Conservation (phyloP, 495 filamentous ascomycete genomes). For the Aspergillus leporis region DNA sequence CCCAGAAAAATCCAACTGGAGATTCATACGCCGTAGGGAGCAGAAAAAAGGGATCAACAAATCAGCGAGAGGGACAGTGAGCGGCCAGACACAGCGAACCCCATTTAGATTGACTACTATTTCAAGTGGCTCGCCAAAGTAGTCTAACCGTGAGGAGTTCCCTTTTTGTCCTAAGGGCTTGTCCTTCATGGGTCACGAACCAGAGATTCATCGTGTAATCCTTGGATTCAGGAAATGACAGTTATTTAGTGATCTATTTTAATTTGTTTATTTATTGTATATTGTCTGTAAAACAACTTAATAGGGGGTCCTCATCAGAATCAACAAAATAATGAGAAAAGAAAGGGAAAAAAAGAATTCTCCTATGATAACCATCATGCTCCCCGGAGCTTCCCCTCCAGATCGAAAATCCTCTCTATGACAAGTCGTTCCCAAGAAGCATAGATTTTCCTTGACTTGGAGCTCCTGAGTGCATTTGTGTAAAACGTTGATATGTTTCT, state of each 20-base stretch:
- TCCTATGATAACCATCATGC: conserved; percentile 5
- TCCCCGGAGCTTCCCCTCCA: neutral
- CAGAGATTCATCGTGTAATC: conserved; percentile 8
- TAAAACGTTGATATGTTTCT: conserved; percentile 42
- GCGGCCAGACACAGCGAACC: conserved; percentile 9
- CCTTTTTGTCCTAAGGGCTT: conserved; percentile 4
- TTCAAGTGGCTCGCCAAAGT: conserved; percentile 17
- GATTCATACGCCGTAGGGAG: conserved; percentile 4
- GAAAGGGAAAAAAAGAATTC: too few species aligned
- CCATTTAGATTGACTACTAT: conserved; percentile 11
- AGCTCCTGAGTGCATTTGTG: conserved; percentile 29
- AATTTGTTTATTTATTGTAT: neutral
- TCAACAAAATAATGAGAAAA: too few species aligned
- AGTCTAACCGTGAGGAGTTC: conserved; percentile 16
- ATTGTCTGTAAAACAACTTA: neutral
- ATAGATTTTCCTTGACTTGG: conserved; percentile 9
- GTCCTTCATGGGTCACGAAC: conserved; percentile 4
- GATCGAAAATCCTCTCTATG: conserved; percentile 1
- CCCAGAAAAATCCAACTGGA: conserved; percentile 17
- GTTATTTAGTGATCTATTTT: neutral
- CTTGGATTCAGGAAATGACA: conserved; percentile 1
- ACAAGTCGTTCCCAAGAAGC: neutral
- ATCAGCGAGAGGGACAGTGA: conserved; percentile 21
- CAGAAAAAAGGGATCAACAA: conserved; percentile 36
- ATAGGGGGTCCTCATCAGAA: neutral